Evolutionary conservation across 2,329 filamentous ascomycete species (phyloP).

Genomic region (Aspergillus ustus): DNA sequence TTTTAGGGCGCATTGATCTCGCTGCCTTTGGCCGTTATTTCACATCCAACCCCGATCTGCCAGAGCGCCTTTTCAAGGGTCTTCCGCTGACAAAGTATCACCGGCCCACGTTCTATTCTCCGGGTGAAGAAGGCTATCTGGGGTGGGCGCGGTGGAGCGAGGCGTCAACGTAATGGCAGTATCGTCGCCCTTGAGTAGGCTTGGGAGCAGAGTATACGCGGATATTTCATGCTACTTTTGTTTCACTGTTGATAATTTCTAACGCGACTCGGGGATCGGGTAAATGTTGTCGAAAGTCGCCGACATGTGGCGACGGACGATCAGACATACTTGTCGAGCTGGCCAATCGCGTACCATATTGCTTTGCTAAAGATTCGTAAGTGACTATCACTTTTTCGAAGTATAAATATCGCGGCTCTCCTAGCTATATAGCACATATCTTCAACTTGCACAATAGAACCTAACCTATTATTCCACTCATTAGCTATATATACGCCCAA

Average conservation of each 20-base stretch:
- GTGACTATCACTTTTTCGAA: background rate
- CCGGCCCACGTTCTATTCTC: background rate
- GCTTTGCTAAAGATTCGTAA: background rate
- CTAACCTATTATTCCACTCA: background rate
- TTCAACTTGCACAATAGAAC: background rate
- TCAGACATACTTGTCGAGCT: background rate
- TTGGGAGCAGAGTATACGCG: background rate
- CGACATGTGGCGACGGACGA: background rate
- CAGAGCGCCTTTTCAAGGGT: slow-evolving; percentile 1
- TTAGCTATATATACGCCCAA: background rate
- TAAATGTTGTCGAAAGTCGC: background rate
- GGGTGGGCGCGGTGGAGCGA: background rate
- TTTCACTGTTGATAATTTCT: background rate
- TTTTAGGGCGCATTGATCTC: background rate
- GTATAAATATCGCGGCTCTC: background rate
- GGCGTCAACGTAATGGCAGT: background rate
- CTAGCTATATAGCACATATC: background rate
- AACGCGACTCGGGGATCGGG: background rate
- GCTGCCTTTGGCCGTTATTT: slow-evolving; percentile 7
- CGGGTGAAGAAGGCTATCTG: background rate
- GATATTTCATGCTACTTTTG: background rate
- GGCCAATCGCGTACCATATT: background rate
- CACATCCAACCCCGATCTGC: background rate
- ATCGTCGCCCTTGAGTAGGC: background rate
- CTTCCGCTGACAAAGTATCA: background rate